These are phyloP conservation scores for Lepiota brunneoincarnata DNA, from an alignment of 768 basidiomycete genomes.

Conservation along the genomic window DNA sequence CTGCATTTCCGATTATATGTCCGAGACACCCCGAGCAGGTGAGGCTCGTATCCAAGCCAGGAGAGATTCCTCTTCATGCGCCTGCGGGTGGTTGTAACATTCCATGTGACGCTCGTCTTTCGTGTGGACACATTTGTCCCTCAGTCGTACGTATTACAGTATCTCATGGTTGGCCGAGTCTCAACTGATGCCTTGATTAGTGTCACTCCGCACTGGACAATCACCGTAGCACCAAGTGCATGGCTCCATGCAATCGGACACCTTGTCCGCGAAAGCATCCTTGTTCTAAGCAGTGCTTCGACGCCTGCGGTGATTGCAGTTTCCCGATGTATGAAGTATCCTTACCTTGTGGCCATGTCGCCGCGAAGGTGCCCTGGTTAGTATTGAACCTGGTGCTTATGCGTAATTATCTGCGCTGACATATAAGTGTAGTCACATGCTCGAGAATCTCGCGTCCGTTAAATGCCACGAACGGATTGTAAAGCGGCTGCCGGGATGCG, in stretches of 20 bases:
- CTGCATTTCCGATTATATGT: constrained; percentile 56
- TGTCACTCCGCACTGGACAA: constrained; percentile 62
- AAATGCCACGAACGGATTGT: constrained; percentile 39
- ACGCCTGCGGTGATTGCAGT: constrained; percentile 49
- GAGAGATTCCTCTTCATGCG: constrained; percentile 44
- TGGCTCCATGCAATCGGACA: constrained; percentile 40
- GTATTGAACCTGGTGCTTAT: constrained; percentile 12
- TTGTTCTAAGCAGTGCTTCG: constrained; percentile 49
- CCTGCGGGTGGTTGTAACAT: constrained; percentile 66
- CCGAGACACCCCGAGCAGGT: constrained; percentile 46
- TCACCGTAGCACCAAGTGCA: constrained; percentile 47
- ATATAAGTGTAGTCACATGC: constrained; percentile 33
- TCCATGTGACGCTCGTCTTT: constrained; percentile 49
- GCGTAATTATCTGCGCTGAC: background rate
- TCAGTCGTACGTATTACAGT: constrained; percentile 42
- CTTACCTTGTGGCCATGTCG: constrained; percentile 59
- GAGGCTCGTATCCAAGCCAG: constrained; percentile 46
- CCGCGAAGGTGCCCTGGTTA: constrained; percentile 47
- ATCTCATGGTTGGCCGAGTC: background rate
- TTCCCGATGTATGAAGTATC: constrained; percentile 43
- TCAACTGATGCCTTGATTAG: constrained; percentile 24
- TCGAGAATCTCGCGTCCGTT: constrained; percentile 43
- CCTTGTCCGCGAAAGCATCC: constrained; percentile 59
- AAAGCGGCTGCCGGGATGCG: constrained; percentile 49
- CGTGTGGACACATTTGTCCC: constrained; percentile 65